phyloP scores from a whole-genome alignment of 495 filamentous ascomycete species.

The Peziza echinospora region DNA sequence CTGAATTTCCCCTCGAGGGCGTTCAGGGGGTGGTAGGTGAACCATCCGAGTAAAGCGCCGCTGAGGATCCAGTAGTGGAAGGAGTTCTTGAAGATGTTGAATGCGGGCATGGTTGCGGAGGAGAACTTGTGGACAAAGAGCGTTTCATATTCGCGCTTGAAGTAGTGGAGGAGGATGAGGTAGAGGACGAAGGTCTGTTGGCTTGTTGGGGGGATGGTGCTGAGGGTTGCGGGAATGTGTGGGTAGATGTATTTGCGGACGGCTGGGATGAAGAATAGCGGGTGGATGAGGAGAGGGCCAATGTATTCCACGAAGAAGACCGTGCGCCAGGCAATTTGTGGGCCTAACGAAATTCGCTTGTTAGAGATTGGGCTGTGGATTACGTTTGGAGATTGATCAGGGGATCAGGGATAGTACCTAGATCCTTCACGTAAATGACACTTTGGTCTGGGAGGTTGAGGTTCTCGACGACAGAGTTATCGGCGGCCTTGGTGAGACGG shows the following conservation, averaged over 20 bases:
- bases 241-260: conserved; percentile 53
- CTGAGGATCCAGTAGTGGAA: conserved; percentile 75
- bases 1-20: conserved; percentile 21
- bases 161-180: conserved; percentile 60
- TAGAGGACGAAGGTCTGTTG: conserved; percentile 48
- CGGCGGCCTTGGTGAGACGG: conserved; percentile 47
- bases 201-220: conserved; percentile 25
- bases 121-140: conserved; percentile 91
- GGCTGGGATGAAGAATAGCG: conserved; percentile 38
- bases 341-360: conserved; percentile 30
- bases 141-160: conserved; percentile 90
- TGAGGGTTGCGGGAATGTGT: conserved; percentile 19
- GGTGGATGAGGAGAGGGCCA: conserved; percentile 83
- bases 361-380: not conserved
- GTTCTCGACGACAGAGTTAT: conserved; percentile 40
- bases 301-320: conserved; percentile 91
- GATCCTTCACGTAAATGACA: conserved; percentile 74
- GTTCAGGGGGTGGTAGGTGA: conserved; percentile 55
- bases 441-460: conserved; percentile 44
- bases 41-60: conserved; percentile 63
- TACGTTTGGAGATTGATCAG: not conserved
- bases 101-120: conserved; percentile 69
- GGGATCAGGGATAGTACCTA: conserved; percentile 36
- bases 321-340: conserved; percentile 79
- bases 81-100: conserved; percentile 78